A percentile compares a stretch with the other conserved stretches of the same genome.
Conservation (phyloP, 2,329 filamentous ascomycete genomes). For the Aspergillus flavus region DNA sequence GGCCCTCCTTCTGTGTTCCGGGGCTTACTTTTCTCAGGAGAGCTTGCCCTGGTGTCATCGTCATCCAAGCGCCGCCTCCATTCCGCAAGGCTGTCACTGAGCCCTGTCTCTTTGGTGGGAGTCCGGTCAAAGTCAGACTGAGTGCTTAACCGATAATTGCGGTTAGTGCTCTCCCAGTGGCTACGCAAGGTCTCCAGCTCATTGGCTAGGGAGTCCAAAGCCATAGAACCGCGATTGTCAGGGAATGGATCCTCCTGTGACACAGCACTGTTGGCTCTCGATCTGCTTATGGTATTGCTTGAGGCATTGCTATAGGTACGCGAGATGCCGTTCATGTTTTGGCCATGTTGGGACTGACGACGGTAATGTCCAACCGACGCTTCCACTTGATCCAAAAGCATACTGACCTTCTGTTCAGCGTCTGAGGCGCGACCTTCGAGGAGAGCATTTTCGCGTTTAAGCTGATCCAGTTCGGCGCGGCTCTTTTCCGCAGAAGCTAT, state of each 20-base stretch:
- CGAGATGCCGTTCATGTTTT: slow-evolving; percentile 42
- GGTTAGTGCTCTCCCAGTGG: slow-evolving; percentile 95
- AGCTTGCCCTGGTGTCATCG: slow-evolving; percentile 46
- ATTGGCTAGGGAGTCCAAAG: slow-evolving; percentile 85
- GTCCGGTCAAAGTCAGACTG: slow-evolving; percentile 81
- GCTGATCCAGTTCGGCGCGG: slow-evolving; percentile 72
- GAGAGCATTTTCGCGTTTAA: slow-evolving; percentile 78
- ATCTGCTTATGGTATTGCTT: slow-evolving; percentile 49
- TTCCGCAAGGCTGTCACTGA: slow-evolving; percentile 74
- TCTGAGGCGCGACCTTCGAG: slow-evolving; percentile 84
- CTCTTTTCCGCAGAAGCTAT: slow-evolving; percentile 56
- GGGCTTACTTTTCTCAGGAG: slow-evolving; percentile 30
- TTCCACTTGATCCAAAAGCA: slow-evolving; percentile 93
- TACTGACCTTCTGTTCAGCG: slow-evolving; percentile 88
- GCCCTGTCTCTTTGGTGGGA: slow-evolving; percentile 49
- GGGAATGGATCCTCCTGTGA: slow-evolving; percentile 48
- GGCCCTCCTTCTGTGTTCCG: slow-evolving; percentile 25
- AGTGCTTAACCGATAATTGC: slow-evolving; percentile 88
- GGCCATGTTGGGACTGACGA: slow-evolving; percentile 62
- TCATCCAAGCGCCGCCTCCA: slow-evolving; percentile 78
- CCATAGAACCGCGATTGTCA: slow-evolving; percentile 65
- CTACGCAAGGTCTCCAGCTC: slow-evolving; percentile 88
- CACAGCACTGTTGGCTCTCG: slow-evolving; percentile 44
- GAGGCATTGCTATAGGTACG: slow-evolving; percentile 60
- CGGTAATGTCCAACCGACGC: slow-evolving; percentile 93